A percentile compares a stretch with the other conserved stretches of the same genome.
phyloP scores from a whole-genome alignment of 2,329 filamentous ascomycete genomes.

The Orbilia javanica region DNA sequence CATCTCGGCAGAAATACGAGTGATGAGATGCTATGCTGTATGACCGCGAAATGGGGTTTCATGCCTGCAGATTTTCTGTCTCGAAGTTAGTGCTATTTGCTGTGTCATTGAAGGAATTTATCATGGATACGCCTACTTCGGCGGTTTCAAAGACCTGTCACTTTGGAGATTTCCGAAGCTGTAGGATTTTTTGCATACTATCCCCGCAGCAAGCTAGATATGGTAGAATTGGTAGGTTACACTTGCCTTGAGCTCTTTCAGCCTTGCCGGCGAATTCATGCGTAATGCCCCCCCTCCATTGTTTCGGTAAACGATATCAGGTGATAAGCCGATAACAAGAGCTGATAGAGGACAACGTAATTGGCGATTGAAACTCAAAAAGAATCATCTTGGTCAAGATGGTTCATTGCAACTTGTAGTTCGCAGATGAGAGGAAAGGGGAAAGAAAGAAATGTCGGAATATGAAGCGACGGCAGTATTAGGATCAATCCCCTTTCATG shows the following conservation, averaged over 20 bases:
- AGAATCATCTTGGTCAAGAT: slow-evolving; percentile 23
- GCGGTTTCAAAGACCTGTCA: slow-evolving; percentile 34
- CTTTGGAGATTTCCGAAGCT: neutral
- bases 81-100: slow-evolving; percentile 14
- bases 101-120: slow-evolving; percentile 4
- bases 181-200: slow-evolving; percentile 22
- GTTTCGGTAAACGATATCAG: slow-evolving; percentile 56
- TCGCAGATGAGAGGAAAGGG: slow-evolving; percentile 16
- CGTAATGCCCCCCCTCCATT: slow-evolving; percentile 36
- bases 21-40: slow-evolving; percentile 42
- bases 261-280: slow-evolving; percentile 54
- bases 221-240: slow-evolving; percentile 13
- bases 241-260: slow-evolving; percentile 32
- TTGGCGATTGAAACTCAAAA: slow-evolving; percentile 29
- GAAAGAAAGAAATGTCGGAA: slow-evolving; percentile 30
- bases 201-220: slow-evolving; percentile 20
- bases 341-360: slow-evolving; percentile 14
- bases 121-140: slow-evolving; percentile 25
- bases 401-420: slow-evolving; percentile 8
- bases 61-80: slow-evolving; percentile 34
- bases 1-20: slow-evolving; percentile 33
- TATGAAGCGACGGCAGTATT: slow-evolving; percentile 20
- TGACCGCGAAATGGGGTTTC: slow-evolving; percentile 38
- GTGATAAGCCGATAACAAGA: slow-evolving; percentile 55
- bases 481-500: slow-evolving; percentile 29